Percentiles rank a stretch among this genome's conserved stretches.
phyloP scores from a whole-genome alignment of 1,284 basidiomycete species.

The Ustilago xerochloae region DNA sequence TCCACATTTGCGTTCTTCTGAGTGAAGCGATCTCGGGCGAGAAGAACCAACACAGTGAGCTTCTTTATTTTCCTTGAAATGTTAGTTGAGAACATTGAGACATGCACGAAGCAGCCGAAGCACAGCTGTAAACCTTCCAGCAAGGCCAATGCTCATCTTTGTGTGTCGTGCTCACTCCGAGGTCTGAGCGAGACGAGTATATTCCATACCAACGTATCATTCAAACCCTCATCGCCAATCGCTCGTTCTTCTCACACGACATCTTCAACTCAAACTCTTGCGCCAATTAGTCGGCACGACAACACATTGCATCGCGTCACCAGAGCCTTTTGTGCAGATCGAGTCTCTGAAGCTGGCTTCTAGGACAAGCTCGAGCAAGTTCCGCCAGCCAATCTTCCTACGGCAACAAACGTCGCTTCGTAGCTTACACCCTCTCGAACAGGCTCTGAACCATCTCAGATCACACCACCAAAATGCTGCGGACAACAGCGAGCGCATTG shows the following conservation, averaged over 20 bases:
- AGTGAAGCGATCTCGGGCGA: constrained; percentile 22
- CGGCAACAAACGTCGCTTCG: no score
- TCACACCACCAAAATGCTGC: constrained; percentile 1
- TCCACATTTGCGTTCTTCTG: background rate
- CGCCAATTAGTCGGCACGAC: background rate
- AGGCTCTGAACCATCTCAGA: background rate
- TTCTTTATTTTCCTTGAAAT: background rate
- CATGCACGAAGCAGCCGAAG: constrained; percentile 21
- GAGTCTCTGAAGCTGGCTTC: no score
- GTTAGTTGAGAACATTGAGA: constrained; percentile 14
- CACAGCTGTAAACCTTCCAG: constrained; percentile 28
- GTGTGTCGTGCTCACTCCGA: constrained; percentile 6
- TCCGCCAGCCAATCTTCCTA: no score
- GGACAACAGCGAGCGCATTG: constrained; percentile 10
- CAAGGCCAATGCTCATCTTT: constrained; percentile 14
- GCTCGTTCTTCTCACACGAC: background rate
- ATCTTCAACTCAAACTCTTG: background rate
- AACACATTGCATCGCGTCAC: background rate
- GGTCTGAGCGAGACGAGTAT: background rate
- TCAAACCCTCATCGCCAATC: background rate
- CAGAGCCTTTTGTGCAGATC: no score
- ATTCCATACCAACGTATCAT: background rate
- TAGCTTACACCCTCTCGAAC: no score
- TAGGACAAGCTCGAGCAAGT: no score
- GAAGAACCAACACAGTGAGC: background rate